Base-by-base conservation (phyloP, 1,139 yeast species). In the Hyphopichia burtonii region DNA sequence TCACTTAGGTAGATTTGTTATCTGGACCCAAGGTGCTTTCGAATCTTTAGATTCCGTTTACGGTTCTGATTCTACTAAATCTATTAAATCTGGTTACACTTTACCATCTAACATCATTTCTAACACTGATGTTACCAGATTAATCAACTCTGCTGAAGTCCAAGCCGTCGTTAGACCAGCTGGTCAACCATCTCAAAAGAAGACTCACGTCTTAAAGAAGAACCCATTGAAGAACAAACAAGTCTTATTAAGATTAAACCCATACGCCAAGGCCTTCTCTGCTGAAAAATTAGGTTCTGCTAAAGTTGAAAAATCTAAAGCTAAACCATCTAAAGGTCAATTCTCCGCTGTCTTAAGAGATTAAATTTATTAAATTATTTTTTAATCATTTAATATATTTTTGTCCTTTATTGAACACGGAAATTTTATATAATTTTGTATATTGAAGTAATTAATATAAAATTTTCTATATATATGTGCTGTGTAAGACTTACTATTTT, bases 141-240 rank as follows among this genome's bases (percentile, higher is more conserved):
- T 91, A 74, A 93, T 93, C 83, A 89, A 91, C 95, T 91, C 98
- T 74, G 84, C 97, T 74, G 99, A 93, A 82, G 86, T 93, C 74
- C 99, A 93, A 82, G 80, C 96, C 61, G 96, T 83, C 68, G 87
- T 90, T 66, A 87, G 94, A 82, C 91, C 96, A 69, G 96, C 96
- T 73, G 96, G 96, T 66, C 93, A 86, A 76, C 76, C 94, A 64
- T 77, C 84, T 68, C 94, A 88, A 76, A 89, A 90, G 93, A 88
- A 95, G 76, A 74, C 89, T 59, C 89, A 86, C 82, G 96, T 87
- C 72, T 86, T 84, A 76, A 93, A 93, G 97, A 91, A 89, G 93
- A 93, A 93, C 94, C 99, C 99, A 79, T 90, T 93, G 74, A 93
- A 89, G 93, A 93, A 94, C 97, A 91, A 90, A 85, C 96, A 89